Base-by-base conservation (phyloP, 345 rosid species). In the Arabis hirsuta region DNA sequence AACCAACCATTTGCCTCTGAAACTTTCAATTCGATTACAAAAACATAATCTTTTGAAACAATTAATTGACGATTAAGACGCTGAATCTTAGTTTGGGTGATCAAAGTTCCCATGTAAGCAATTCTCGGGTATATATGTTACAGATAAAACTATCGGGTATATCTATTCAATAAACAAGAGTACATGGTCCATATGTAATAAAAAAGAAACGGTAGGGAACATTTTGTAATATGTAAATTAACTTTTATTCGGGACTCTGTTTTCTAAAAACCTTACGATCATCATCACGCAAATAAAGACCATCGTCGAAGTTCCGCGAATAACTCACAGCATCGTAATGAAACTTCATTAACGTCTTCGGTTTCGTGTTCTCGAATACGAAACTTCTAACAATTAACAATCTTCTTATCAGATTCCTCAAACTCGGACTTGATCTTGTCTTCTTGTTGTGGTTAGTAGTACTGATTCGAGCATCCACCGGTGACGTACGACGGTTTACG, bases 281-380 rank as follows among this genome's bases (percentile, higher is more conserved):
- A 60, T 44, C 57, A 53, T 74, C 73, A 6, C 38, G 73, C 12
- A 67, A 34, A 48, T 72, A 75, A 19, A 54, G 72, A 8, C 91
- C 89, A 52, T 91, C 91, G 39, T 91, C 97, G 38, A 91, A 91
- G 24, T 91, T 91, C 82, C 82, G 89, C 0, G 90, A 78, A 62
- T 91, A 91, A 76, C 97, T 91, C 62, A 84, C 85, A 34, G 85
- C 91, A 38, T 91, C 97, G 42, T 89, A 91, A 45, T 82, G 92
- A 60, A 87, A 89, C 43, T 64, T 22, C 26, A 93, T 79, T 62
- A 84, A 63, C 7, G 81, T 87, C 46, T 84, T 87, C 0, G 87
- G 77, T 67, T 84, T 83, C 62, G 20, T 77, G 52, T 79, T 78
- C 62, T 83, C 36, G 78, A 83, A 16, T 80, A 82, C 24, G 67